A percentile compares a stretch with the other conserved stretches of the same genome.
These are phyloP conservation scores for Lachnellula arida DNA, from an alignment of 2,329 filamentous ascomycete genomes.

Conservation along the genomic window DNA sequence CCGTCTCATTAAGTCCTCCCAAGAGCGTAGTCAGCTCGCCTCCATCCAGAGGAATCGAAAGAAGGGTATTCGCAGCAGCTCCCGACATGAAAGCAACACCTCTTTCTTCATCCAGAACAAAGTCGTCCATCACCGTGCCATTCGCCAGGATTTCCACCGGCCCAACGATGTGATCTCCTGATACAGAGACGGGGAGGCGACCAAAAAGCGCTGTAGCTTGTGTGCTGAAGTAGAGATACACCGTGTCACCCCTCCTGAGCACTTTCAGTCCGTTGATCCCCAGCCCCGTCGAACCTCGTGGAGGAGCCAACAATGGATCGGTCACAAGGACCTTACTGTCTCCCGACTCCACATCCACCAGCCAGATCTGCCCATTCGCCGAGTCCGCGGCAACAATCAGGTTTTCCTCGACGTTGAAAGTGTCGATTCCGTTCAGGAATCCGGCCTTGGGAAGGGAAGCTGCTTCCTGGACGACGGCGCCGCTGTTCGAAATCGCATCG, in stretches of 20 bases:
- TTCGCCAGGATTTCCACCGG: conserved; percentile 10
- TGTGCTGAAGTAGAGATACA: conserved; percentile 17
- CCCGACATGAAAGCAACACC: conserved; percentile 11
- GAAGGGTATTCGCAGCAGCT: conserved; percentile 1
- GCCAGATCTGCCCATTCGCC: conserved; percentile 22
- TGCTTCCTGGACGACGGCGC: conserved; percentile 8
- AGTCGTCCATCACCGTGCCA: conserved; percentile 13
- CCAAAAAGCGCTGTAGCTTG: conserved; percentile 1
- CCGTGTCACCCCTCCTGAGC: background rate
- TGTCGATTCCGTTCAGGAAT: conserved; percentile 25
- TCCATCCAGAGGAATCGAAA: conserved; percentile 4
- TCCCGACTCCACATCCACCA: conserved; percentile 24
- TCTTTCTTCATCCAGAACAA: conserved; percentile 6
- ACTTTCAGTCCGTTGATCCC: conserved; percentile 17
- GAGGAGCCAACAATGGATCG: conserved; percentile 18
- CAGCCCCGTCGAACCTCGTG: background rate
- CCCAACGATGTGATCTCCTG: conserved; percentile 4
- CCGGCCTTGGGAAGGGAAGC: conserved; percentile 16
- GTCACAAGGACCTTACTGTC: conserved; percentile 17
- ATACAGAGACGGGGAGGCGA: conserved; percentile 17
- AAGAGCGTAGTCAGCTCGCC: background rate
- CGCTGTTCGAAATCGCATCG: background rate
- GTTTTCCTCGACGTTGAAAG: conserved; percentile 10
- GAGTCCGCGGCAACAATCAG: conserved; percentile 28
- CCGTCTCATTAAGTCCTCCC: conserved; percentile 4